These are phyloP conservation scores for Lactifluus rugatus DNA, from an alignment of 768 basidiomycete genomes.

Conservation along the genomic window DNA sequence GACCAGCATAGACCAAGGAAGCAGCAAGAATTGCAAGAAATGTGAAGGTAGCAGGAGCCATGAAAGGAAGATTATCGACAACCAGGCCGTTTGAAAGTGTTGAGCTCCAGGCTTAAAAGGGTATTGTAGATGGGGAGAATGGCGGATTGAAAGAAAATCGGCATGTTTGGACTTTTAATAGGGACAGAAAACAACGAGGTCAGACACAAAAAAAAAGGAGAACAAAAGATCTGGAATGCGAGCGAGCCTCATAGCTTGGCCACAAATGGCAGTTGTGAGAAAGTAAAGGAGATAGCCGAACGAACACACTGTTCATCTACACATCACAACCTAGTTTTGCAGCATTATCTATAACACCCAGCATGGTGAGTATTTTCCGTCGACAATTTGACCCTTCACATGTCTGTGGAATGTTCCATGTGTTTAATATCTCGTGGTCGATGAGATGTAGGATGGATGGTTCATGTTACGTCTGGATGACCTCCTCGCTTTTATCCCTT, in stretches of 20 bases:
- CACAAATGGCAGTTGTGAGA: slow-evolving; percentile 2
- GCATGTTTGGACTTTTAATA: background rate
- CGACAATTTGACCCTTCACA: background rate
- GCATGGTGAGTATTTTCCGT: slow-evolving; percentile 28
- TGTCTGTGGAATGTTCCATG: background rate
- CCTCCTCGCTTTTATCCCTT: background rate
- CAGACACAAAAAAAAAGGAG: background rate
- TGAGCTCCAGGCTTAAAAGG: slow-evolving; percentile 17
- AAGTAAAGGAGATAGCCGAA: background rate
- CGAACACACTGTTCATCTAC: background rate
- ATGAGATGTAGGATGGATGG: slow-evolving; percentile 27
- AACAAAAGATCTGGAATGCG: background rate
- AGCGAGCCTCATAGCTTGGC: no score
- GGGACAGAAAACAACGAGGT: background rate
- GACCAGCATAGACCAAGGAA: slow-evolving; percentile 26
- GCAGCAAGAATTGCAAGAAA: slow-evolving; percentile 20
- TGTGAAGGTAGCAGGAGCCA: slow-evolving; percentile 19
- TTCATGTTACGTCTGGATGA: slow-evolving; percentile 22
- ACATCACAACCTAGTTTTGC: slow-evolving; percentile 23
- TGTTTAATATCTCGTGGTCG: slow-evolving; percentile 2
- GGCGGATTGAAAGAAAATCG: no score
- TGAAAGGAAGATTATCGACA: slow-evolving; percentile 1
- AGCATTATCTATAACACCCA: slow-evolving; percentile 27
- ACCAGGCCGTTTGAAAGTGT: background rate
- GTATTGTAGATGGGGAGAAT: background rate